Evolutionary conservation across 805 yeast species (phyloP).

Genomic region (Hagleromyces aurorensis): DNA sequence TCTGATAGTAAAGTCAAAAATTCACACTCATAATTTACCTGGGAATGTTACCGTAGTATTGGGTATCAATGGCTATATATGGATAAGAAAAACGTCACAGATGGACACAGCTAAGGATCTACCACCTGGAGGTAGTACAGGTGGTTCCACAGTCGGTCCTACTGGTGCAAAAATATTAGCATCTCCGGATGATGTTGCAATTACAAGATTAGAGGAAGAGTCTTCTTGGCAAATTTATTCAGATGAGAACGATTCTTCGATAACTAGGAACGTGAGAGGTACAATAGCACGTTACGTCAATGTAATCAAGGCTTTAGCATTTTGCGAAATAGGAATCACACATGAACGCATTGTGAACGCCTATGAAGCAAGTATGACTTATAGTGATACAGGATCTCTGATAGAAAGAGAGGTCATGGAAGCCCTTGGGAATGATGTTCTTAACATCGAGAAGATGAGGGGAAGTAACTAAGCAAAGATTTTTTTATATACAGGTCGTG

Average conservation of each 20-base stretch:
- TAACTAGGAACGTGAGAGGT: conserved; percentile 51
- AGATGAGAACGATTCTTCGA: conserved; percentile 69
- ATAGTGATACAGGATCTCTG: conserved; percentile 59
- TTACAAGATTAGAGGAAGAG: conserved; percentile 85
- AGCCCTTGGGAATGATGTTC: conserved; percentile 61
- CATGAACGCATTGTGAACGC: conserved; percentile 72
- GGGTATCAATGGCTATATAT: conserved; percentile 91
- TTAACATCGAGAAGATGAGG: conserved; percentile 68
- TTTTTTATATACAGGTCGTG: no score
- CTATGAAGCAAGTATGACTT: conserved; percentile 84
- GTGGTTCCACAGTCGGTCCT: conserved; percentile 28
- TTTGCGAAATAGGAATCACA: conserved; percentile 78
- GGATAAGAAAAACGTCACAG: conserved; percentile 69
- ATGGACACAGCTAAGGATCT: conserved; percentile 26
- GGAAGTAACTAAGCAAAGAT: no score
- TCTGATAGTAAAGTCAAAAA: conserved; percentile 73
- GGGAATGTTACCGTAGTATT: conserved; percentile 87
- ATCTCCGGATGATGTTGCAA: conserved; percentile 42
- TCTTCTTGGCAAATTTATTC: conserved; percentile 93
- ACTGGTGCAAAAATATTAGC: conserved; percentile 25
- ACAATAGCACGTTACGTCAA: conserved; percentile 81
- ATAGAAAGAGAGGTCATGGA: conserved; percentile 69
- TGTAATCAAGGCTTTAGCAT: conserved; percentile 74
- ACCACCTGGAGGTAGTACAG: conserved; percentile 23
- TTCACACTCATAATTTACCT: conserved; percentile 82